Evolutionary conservation across 2,329 filamentous ascomycete genomes (phyloP), one percentile per base, ranked within the genome.

Genomic region (Cryphonectria carpinicola): DNA sequence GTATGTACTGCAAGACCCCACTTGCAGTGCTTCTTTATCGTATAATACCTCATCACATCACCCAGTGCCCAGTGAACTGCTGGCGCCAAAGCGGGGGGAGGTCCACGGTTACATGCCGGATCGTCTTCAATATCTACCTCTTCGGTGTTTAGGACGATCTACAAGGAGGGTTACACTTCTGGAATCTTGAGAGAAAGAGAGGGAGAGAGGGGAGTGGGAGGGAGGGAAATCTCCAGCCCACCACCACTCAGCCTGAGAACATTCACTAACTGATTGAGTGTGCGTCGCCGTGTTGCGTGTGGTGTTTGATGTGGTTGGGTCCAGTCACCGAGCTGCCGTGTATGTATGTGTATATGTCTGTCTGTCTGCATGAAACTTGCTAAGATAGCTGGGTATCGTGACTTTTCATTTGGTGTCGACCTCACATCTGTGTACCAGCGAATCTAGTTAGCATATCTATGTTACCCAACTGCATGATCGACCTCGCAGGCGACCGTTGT

Each of bases 221-320:
- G 11, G 11, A 37, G 37, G 7, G 10, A 3, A 13, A 39, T 39
- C 1, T 39, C 8, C 46, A 49, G 19, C 2, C 43, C 43, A 46
- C 46, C 46, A n/a, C 46, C 32, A n/a, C 10, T 6, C 11, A n/a
- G 19, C 32, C n/a, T n/a, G 46, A 49, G 6, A 49, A 6, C 19
- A n/a, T n/a, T 8, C 8, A 22, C 19, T 49, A 35, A 8, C 1
- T 61, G 32, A 25, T 61, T 35, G 14, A 22, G 11, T 39, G 22
- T 19, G 32, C 32, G 10, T n/a, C 22, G 46, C 46, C 46, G 35
- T 39, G 58, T 61, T 39, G 58, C 58, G 28, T 22, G 14, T 28
- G 58, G 58, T 39, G 58, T 39, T 39, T 61, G 17, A n/a, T 61
- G 58, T 61, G 58, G 58, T 22, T 8, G 58, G 22, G 56, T 28